A percentile compares a stretch with the other conserved stretches of the same genome.
phyloP scores from a whole-genome alignment of 2,329 filamentous ascomycete genomes.

The Paraphaeosphaeria sporulosa region DNA sequence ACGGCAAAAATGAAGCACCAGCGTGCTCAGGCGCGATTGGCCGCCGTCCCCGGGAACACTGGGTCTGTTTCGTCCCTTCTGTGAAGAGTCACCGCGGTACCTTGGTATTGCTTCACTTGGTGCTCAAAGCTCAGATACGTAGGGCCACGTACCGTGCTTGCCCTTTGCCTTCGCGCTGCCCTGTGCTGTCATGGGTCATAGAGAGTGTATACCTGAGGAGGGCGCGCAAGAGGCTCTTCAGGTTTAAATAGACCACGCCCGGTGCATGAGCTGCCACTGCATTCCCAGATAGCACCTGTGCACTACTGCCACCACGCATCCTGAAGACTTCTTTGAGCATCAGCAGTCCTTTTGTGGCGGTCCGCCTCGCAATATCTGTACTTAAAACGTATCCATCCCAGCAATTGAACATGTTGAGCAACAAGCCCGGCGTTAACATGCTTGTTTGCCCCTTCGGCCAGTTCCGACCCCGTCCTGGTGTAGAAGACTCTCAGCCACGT shows the following conservation, averaged over 20 bases:
- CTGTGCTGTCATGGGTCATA: constrained; percentile 34
- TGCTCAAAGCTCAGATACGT: constrained; percentile 36
- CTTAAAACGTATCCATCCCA: not conserved
- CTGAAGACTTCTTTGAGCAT: constrained; percentile 11
- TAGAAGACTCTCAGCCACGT: constrained; percentile 14
- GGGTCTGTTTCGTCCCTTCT: constrained; percentile 37
- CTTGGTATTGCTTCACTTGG: constrained; percentile 44
- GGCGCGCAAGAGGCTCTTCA: constrained; percentile 18
- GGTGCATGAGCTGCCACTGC: constrained; percentile 11
- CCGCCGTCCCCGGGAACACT: constrained; percentile 27
- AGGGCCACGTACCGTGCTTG: constrained; percentile 41
- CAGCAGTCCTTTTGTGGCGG: not conserved
- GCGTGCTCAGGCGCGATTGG: constrained; percentile 32
- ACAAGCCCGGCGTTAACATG: constrained; percentile 18
- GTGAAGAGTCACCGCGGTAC: constrained; percentile 38
- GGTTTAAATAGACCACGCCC: constrained; percentile 30
- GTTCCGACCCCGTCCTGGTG: constrained; percentile 21
- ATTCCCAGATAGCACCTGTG: constrained; percentile 19
- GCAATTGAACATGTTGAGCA: constrained; percentile 1
- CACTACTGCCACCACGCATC: constrained; percentile 24
- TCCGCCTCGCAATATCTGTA: not conserved
- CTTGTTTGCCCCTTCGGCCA: constrained; percentile 20
- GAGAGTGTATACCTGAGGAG: constrained; percentile 14
- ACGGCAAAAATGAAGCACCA: constrained; percentile 40
- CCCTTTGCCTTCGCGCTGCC: constrained; percentile 42